Base-by-base conservation (phyloP, 2,329 filamentous ascomycete species). In the Aspergillus persii region DNA sequence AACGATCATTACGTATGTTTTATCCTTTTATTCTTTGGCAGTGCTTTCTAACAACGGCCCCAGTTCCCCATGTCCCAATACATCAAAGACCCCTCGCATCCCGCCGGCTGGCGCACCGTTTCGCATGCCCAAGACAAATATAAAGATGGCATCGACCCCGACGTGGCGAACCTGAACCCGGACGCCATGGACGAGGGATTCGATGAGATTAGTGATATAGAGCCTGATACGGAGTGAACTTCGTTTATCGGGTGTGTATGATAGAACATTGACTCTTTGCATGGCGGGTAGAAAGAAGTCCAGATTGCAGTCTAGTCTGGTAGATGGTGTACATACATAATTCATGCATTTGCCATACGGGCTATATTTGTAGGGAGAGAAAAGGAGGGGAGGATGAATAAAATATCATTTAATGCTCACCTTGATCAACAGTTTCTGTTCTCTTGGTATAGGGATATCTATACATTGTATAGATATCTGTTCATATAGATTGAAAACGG, bases 1-100 rank as follows among this genome's bases (percentile, higher is more conserved):
- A 97, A 97, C 68, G 94, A 99, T 73, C 95, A 99, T 77, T 99
- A 99, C 75, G 80, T 83, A 69, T 71, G 79, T 72, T 18, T 18
- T 18, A 7, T 47, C 9, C 23, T 8, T 23, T 47, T 47, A 23
- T 47, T 11, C 12, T 47, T 9, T 23, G n/a, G 18, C 18, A 23
- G 18, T 23, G 18, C 18, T 23, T 23, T n/a, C 59, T 67, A 54
- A 66, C 61, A 29, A 36, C 54, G 23, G 2, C 47, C 12, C 36
- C 59, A 81, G 79, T 89, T 88, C 77, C 85, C 86, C 2, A 88
- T 87, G 61, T 83, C 86, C 31, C 86, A 88, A 73, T 88, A 86
- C 61, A 70, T 84, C 54, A 88, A 88, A 69, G 86, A 88, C 61
- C 56, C 75, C 2, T 71, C 69, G 1, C 75, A 80, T 61, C 72